Conservation (phyloP, 2,329 filamentous ascomycete species). For the Simplicillium sp. region DNA sequence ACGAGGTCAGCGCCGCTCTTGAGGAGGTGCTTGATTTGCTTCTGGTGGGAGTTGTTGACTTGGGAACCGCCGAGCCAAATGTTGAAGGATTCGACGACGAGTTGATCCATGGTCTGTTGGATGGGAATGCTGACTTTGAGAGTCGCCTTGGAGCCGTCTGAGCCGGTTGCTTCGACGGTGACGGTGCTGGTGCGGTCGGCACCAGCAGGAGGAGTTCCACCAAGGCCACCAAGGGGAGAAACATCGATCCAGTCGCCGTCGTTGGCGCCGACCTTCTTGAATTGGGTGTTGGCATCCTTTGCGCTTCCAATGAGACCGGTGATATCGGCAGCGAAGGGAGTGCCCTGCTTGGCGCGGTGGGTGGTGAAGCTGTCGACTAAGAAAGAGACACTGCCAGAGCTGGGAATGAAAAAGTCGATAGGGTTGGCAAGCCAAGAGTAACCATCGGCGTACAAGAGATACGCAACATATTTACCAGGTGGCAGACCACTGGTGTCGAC, state of each 20-base stretch:
- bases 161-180: slow-evolving; percentile 17
- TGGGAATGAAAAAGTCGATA: neutral
- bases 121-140: slow-evolving; percentile 21
- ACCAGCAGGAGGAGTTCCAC: slow-evolving; percentile 20
- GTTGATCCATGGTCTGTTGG: too few relatives aligned
- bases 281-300: slow-evolving; percentile 14
- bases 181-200: slow-evolving; percentile 12
- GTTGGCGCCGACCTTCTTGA: slow-evolving; percentile 13
- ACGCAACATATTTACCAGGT: neutral
- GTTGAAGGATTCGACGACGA: slow-evolving; percentile 18
- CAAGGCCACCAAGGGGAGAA: slow-evolving; percentile 20
- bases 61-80: slow-evolving; percentile 27
- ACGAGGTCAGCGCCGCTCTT: slow-evolving; percentile 23
- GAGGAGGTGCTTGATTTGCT: slow-evolving; percentile 26
- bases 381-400: slow-evolving; percentile 13
- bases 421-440: neutral
- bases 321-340: slow-evolving; percentile 20
- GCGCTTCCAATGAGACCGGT: slow-evolving; percentile 20
- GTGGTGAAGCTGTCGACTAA: slow-evolving; percentile 18
- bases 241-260: slow-evolving; percentile 22
- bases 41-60: slow-evolving; percentile 25
- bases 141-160: slow-evolving; percentile 12
- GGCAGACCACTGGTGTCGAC: neutral
- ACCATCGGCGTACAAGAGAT: neutral
- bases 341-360: slow-evolving; percentile 24